These are phyloP conservation scores for Cordyceps pruinosa DNA, from an alignment of 2,329 filamentous ascomycete species.

Conservation along the genomic window DNA sequence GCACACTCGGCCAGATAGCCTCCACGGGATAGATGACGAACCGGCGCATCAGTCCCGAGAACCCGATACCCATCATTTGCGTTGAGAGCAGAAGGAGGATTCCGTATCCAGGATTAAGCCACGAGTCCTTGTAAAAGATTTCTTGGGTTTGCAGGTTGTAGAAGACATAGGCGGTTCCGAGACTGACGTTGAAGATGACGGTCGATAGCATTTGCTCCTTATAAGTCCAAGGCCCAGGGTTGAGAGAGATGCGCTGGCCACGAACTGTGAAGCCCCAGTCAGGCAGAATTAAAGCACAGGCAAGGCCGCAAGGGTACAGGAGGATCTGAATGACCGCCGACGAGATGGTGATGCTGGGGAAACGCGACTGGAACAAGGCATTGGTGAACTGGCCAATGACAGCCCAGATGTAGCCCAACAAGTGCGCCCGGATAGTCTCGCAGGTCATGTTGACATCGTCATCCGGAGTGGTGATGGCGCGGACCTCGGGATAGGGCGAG, in stretches of 20 bases:
- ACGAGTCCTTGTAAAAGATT: slow-evolving; percentile 15
- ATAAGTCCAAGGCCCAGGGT: slow-evolving; percentile 33
- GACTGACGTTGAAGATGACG: slow-evolving; percentile 31
- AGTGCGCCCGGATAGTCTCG: slow-evolving; percentile 5
- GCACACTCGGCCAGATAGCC: slow-evolving; percentile 15
- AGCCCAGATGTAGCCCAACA: slow-evolving; percentile 10
- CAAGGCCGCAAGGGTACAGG: slow-evolving; percentile 6
- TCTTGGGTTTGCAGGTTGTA: slow-evolving; percentile 30
- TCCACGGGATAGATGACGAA: slow-evolving; percentile 19
- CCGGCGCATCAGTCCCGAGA: slow-evolving; percentile 27
- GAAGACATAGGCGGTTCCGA: slow-evolving; percentile 29
- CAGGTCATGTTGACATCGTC: slow-evolving; percentile 6
- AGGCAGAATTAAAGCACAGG: neutral
- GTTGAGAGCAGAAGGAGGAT: slow-evolving; percentile 26
- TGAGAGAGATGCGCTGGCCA: slow-evolving; percentile 23
- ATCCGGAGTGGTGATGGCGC: slow-evolving; percentile 4
- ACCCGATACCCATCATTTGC: slow-evolving; percentile 28
- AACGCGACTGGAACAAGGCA: slow-evolving; percentile 2
- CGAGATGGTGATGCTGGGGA: slow-evolving; percentile 4
- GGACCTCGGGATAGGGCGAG: slow-evolving; percentile 9
- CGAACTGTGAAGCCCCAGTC: slow-evolving; percentile 9
- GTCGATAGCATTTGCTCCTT: slow-evolving; percentile 35
- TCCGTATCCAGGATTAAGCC: slow-evolving; percentile 23
- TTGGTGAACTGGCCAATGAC: slow-evolving; percentile 11
- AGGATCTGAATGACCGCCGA: slow-evolving; percentile 8